phyloP scores from a whole-genome alignment of 371 early-diverging fungal species.

The Rhizomucor miehei region DNA sequence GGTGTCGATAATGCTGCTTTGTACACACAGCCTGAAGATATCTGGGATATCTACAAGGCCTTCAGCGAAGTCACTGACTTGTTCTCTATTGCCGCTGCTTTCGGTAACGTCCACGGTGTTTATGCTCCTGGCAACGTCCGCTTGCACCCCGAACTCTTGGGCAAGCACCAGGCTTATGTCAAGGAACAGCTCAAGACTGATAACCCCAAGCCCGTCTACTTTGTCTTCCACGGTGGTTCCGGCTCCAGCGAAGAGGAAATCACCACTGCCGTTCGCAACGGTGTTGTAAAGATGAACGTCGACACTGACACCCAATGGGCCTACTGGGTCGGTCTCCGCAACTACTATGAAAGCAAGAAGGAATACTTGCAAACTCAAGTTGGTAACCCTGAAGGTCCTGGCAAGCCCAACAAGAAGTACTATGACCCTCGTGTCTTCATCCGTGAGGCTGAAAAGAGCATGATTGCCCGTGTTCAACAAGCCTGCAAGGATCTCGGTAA shows the following conservation, averaged over 20 bases:
- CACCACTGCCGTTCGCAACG: conserved; percentile 74
- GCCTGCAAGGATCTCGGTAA: conserved; percentile 82
- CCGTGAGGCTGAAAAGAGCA: conserved; percentile 84
- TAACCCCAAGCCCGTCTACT: conserved; percentile 79
- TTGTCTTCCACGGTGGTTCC: conserved; percentile 95
- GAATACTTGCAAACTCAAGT: conserved; percentile 85
- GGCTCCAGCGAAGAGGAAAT: conserved; percentile 87
- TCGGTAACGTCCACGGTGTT: conserved; percentile 92
- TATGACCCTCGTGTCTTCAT: conserved; percentile 92
- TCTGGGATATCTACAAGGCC: conserved; percentile 86
- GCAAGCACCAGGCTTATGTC: conserved; percentile 85
- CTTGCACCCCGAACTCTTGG: conserved; percentile 85
- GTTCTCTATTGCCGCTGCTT: conserved; percentile 90
- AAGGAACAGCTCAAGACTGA: conserved; percentile 57
- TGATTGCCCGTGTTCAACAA: conserved; percentile 76
- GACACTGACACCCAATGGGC: conserved; percentile 83
- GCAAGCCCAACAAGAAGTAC: conserved; percentile 95
- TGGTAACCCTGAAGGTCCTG: conserved; percentile 88
- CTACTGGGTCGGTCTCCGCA: conserved; percentile 71
- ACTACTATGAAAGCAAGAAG: conserved; percentile 72
- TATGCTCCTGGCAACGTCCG: conserved; percentile 92
- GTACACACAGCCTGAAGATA: conserved; percentile 92
- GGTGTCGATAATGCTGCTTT: conserved; percentile 82
- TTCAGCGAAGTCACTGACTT: conserved; percentile 74
- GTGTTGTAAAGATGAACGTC: conserved; percentile 96